Evolutionary conservation across 2,329 filamentous ascomycete genomes (phyloP), one percentile per base, ranked within the genome.

Genomic region (Dactylellina cionopaga): DNA sequence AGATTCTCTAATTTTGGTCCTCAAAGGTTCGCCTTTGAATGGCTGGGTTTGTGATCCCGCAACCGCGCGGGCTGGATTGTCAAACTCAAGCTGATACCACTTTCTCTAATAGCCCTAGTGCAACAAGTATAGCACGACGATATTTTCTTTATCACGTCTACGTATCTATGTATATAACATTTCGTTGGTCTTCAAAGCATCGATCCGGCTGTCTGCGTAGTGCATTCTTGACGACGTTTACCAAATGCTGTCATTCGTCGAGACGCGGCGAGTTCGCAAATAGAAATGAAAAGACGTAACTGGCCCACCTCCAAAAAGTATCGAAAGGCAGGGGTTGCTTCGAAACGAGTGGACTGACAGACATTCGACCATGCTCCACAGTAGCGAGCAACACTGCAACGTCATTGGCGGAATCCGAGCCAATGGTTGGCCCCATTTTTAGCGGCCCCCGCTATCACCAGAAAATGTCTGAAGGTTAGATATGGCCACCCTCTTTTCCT

Each of bases 321-420:
- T n/a, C n/a, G n/a, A n/a, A n/a, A n/a, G n/a, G n/a, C 43, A 60
- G 35, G 56, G 56, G 55, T 44, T 49, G 43, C 15, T 25, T 44
- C 43, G 56, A 60, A 60, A 60, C 56, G 56, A 60, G 56, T 60
- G 43, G 56, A 49, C 56, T 46, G 43, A 51, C 56, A 60, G 39
- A 31, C 56, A 60, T 49, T 25, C 19, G 46, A 43, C 43, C 56
- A 44, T 41, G 56, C 19, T 25, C 56, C 43, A 47, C 22, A 2
- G 4, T 24, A 60, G 29, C 17, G n/a, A 49, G 17, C 29, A 31
- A 49, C 22, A 24, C 39, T 4, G 29, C 27, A 39, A 60, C 22
- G 10, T 55, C 7, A 64, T 64, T 64, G 59, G 59, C 33, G 37
- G 22, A 49, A 15, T 25, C 9, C 17, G 19, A n/a, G 43, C 43